Conservation (phyloP, 345 rosid species). For the Populus simonii region DNA sequence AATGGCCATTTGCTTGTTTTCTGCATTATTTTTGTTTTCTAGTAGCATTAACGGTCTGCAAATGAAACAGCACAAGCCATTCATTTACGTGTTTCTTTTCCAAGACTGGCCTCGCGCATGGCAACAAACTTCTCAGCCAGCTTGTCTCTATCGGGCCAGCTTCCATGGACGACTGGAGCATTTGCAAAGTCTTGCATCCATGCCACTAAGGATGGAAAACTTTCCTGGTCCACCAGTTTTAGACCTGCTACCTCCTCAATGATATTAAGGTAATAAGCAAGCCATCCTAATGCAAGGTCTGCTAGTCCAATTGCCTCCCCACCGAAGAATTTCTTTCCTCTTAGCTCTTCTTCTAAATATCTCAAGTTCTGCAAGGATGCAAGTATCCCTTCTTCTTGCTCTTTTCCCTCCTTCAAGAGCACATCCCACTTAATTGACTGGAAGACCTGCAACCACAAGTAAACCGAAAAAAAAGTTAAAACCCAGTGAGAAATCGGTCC, state of each 20-base stretch:
- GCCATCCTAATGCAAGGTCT: conserved; percentile 18
- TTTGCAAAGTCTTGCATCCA: conserved; percentile 6
- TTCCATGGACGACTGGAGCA: conserved; percentile 2
- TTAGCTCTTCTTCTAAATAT: conserved; percentile 9
- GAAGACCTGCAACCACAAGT: not conserved
- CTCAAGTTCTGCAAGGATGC: not conserved
- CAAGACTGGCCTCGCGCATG: not conserved
- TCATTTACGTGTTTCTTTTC: not conserved
- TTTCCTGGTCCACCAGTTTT: not conserved
- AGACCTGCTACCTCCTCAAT: not conserved
- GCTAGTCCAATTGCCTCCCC: conserved; percentile 14
- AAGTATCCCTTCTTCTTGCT: conserved; percentile 3
- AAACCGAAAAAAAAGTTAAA: not conserved
- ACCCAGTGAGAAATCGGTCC: not conserved
- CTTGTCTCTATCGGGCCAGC: conserved; percentile 3
- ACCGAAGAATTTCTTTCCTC: conserved; percentile 8
- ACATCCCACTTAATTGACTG: not conserved
- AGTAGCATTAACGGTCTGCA: not conserved
- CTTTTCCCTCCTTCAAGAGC: not conserved
- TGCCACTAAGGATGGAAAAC: not conserved
- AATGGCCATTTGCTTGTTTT: not conserved
- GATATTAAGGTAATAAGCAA: not conserved
- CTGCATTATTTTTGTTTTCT: not conserved
- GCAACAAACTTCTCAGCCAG: not conserved
- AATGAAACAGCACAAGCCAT: not conserved